Percentiles rank a stretch among this genome's conserved stretches.
phyloP scores from a whole-genome alignment of 371 early-diverging fungal genomes.

The Circinella umbellata region DNA sequence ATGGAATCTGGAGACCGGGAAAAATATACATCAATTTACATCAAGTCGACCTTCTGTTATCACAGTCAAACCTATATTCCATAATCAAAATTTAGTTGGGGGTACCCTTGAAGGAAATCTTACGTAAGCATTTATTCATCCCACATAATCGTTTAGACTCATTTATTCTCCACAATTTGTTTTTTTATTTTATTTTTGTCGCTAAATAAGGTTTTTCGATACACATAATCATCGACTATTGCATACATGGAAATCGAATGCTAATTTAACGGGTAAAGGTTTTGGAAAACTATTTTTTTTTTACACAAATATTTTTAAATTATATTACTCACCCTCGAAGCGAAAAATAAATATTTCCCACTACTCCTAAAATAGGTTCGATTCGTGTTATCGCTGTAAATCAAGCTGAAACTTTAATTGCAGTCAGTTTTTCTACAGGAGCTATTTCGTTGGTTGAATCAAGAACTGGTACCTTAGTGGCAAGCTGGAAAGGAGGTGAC shows the following conservation, averaged over 20 bases:
- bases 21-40: conserved; percentile 55
- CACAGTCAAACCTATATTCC: conserved; percentile 60
- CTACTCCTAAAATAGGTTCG: conserved; percentile 20
- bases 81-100: conserved; percentile 60
- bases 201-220: conserved; percentile 44
- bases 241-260: conserved; percentile 57
- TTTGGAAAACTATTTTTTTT: background rate
- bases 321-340: background rate
- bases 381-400: conserved; percentile 52
- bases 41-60: conserved; percentile 53
- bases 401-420: conserved; percentile 61
- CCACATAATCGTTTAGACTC: too few species aligned
- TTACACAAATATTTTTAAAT: background rate
- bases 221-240: conserved; percentile 37
- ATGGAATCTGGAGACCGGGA: conserved; percentile 69
- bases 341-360: background rate
- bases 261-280: conserved; percentile 32
- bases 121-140: conserved; percentile 26
- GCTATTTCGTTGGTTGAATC: conserved; percentile 64
- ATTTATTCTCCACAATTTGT: background rate
- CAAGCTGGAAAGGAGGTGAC: conserved; percentile 69
- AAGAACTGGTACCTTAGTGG: conserved; percentile 65
- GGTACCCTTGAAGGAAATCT: conserved; percentile 54
- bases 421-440: conserved; percentile 64
- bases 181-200: background rate